These are phyloP conservation scores for Pythium folliculosum DNA, from an alignment of 352 stramenopile genomes.

Conservation along the genomic window DNA sequence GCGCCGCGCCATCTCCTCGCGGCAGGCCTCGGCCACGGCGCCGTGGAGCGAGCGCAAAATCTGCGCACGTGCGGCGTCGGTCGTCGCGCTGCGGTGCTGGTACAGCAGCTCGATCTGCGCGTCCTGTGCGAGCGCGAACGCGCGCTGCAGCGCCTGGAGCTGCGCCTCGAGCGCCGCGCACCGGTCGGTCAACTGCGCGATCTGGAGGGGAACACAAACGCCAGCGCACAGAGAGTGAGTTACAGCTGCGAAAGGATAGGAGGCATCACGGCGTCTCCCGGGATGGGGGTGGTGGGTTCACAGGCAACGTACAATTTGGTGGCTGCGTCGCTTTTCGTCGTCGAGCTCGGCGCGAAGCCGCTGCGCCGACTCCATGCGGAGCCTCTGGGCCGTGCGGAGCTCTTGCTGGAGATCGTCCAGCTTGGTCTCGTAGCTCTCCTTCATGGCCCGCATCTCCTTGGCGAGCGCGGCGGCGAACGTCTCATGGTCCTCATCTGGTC, in stretches of 20 bases:
- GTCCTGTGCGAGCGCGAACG: constrained; percentile 26
- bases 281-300: background rate
- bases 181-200: constrained; percentile 44
- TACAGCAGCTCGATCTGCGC: constrained; percentile 48
- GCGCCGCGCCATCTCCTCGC: constrained; percentile 36
- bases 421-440: constrained; percentile 63
- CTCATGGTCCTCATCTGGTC: constrained; percentile 61
- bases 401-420: constrained; percentile 67
- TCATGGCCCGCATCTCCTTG: constrained; percentile 72
- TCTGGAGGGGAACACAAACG: constrained; percentile 21
- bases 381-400: constrained; percentile 43
- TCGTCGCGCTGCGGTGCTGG: constrained; percentile 24
- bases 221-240: background rate
- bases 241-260: too few species aligned
- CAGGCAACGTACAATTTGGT: constrained; percentile 36
- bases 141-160: constrained; percentile 35
- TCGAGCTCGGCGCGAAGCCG: constrained; percentile 51
- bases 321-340: constrained; percentile 46
- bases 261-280: too few species aligned
- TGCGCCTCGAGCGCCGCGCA: constrained; percentile 43
- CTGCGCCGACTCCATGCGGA: constrained; percentile 46
- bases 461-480: constrained; percentile 70
- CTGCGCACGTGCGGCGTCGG: constrained; percentile 29
- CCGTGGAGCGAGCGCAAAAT: constrained; percentile 31
- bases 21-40: constrained; percentile 30